Conservation (phyloP, 2,329 filamentous ascomycete genomes). For the Phialophora expanda region DNA sequence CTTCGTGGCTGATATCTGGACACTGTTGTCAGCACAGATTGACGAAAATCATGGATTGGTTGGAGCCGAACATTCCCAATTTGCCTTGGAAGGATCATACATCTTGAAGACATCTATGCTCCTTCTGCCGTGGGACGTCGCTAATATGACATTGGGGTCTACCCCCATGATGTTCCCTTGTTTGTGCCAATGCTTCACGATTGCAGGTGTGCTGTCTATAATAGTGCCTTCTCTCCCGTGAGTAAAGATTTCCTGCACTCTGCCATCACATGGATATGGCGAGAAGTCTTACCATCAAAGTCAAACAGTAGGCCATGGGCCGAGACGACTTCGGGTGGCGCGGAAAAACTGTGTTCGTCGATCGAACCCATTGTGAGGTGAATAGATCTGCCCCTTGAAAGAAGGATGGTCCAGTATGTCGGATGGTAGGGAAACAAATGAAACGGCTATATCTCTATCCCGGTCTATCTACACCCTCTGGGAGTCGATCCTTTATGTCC, state of each 20-base stretch:
- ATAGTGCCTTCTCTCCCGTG: slow-evolving; percentile 45
- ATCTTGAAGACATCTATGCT: slow-evolving; percentile 84
- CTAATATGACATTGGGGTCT: slow-evolving; percentile 79
- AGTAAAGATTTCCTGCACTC: neutral
- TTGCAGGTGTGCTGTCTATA: slow-evolving; percentile 58
- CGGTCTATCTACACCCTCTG: neutral
- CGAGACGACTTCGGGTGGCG: slow-evolving; percentile 46
- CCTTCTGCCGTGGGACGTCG: slow-evolving; percentile 87
- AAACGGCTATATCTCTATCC: neutral
- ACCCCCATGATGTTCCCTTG: slow-evolving; percentile 78
- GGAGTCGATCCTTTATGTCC: neutral
- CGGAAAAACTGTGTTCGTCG: slow-evolving; percentile 48
- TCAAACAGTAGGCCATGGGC: slow-evolving; percentile 55
- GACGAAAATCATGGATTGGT: neutral
- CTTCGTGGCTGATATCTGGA: slow-evolving; percentile 78
- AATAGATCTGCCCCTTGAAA: slow-evolving; percentile 1
- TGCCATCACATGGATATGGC: no score
- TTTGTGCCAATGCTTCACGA: slow-evolving; percentile 68
- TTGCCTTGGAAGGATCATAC: slow-evolving; percentile 82
- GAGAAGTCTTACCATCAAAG: slow-evolving; percentile 46
- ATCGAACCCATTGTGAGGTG: slow-evolving; percentile 40
- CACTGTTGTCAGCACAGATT: slow-evolving; percentile 6
- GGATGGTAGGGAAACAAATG: neutral
- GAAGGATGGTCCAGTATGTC: neutral
- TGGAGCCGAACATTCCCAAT: slow-evolving; percentile 78